phyloP scores from a whole-genome alignment of 2,329 filamentous ascomycete species.

The Penicillium janthinellum region DNA sequence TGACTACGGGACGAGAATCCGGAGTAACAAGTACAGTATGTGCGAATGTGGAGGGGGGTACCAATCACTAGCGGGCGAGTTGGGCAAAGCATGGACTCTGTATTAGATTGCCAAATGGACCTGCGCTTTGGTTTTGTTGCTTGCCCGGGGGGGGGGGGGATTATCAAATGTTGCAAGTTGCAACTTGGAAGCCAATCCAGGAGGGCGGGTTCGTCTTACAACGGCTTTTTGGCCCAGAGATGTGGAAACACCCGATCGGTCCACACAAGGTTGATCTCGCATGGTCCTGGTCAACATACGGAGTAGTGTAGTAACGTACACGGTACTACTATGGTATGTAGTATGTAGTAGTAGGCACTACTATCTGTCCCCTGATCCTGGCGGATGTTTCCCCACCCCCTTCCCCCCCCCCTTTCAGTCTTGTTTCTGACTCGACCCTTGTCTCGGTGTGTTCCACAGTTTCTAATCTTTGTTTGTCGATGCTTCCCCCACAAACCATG shows the following conservation, averaged over 20 bases:
- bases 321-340: too few species aligned
- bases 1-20: background rate
- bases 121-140: background rate
- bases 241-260: slow-evolving; percentile 27
- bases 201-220: slow-evolving; percentile 24
- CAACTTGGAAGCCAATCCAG: slow-evolving; percentile 12
- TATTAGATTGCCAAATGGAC: background rate
- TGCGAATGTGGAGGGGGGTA: background rate
- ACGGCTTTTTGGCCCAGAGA: slow-evolving; percentile 26
- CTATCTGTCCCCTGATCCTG: background rate
- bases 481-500: background rate
- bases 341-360: background rate
- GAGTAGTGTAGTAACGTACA: background rate
- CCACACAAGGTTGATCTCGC: slow-evolving; percentile 28
- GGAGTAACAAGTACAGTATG: background rate
- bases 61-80: background rate
- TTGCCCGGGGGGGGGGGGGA: background rate
- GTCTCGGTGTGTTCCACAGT: background rate
- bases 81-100: background rate
- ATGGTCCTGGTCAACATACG: slow-evolving; percentile 10
- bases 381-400: background rate
- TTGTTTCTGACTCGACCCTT: background rate
- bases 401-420: background rate
- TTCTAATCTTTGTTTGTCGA: background rate
- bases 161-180: slow-evolving; percentile 19